Base-by-base conservation (phyloP, 768 basidiomycete genomes). In the Favolaschia claudopus region DNA sequence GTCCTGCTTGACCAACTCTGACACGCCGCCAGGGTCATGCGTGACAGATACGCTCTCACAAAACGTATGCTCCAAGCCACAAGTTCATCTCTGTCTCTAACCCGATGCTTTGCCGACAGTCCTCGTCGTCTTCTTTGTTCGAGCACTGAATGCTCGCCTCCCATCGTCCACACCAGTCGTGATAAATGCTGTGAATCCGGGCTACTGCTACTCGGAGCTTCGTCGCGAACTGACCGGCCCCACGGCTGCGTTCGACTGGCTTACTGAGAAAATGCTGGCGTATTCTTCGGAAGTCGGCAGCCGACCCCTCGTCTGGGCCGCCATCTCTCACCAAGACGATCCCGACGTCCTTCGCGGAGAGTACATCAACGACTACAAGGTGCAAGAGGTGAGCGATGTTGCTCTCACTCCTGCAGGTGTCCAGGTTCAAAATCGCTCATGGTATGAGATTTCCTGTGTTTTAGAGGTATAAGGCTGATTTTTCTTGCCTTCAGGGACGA, bases 171-270 rank as follows among this genome's bases (percentile, higher is more conserved):
- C 67, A 2, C 57, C 72, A 0, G 54, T 80, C 19, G 74, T 77
- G 31, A 71, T 76, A 52, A 72, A 73, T 52, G 39, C 72, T 31
- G 70, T 77, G 29, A 75, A 77, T 48, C 82, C 82, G n/a, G 81
- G 80, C 2, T 76, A 71, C 62, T 79, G 79, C 64, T 47, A 63
- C 19, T 80, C 79, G 7, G 71, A 76, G 20, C 65, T 84, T 1
- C 64, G 69, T 0, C 61, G 75, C 24, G 61, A 68, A 7, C n/a
- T 77, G 5, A 38, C 46, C 2, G 69, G 67, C 1, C 7, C 71
- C 22, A 25, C 52, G 27, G 48, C 57, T 8, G 14, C 64, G 12
- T 6, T 76, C 5, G 33, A 53, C 17, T 49, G 53, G 31, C 20
- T 77, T 3, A 67, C 76, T 61, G 72, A 77, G 34, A 64, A 48